Evolutionary conservation across 108 stramenopile species (phyloP).

Genomic region (Nannochloropsis gaditana): DNA sequence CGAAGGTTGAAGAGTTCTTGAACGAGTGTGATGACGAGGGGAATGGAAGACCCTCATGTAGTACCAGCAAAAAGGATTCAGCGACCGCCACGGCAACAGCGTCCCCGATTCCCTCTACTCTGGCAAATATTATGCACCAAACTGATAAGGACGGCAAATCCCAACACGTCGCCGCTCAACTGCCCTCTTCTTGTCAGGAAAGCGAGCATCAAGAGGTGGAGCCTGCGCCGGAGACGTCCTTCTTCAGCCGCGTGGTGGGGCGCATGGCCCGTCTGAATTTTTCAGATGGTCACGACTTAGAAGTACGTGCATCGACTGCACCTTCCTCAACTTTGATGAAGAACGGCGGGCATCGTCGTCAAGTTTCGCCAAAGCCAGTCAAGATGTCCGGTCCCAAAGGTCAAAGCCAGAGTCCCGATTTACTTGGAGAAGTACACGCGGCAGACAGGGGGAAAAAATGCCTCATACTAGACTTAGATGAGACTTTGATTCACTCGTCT

Average conservation of each 20-base stretch:
- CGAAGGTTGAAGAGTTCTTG: neutral
- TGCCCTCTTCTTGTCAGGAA: neutral
- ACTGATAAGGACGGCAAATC: constrained; percentile 10
- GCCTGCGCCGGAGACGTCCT: neutral
- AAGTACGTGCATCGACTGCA: too few species aligned
- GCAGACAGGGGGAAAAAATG: constrained; percentile 34
- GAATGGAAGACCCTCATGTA: neutral
- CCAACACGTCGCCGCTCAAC: neutral
- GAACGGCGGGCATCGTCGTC: too few species aligned
- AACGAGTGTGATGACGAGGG: neutral
- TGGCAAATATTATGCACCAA: neutral
- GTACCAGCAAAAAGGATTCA: neutral
- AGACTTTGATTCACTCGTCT: constrained; percentile 92
- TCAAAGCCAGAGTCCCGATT: neutral
- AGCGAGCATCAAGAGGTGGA: neutral
- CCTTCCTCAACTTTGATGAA: too few species aligned
- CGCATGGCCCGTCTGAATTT: too few species aligned
- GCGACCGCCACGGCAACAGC: neutral
- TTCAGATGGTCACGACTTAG: too few species aligned
- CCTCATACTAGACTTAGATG: constrained; percentile 91
- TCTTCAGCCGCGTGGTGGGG: neutral
- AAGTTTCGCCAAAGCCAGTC: too few species aligned
- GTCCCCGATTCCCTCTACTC: neutral
- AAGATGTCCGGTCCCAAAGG: too few species aligned
- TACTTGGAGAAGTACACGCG: neutral